Base-by-base conservation (phyloP, 805 yeast species). In the Metschnikowia chrysomelidarum region DNA sequence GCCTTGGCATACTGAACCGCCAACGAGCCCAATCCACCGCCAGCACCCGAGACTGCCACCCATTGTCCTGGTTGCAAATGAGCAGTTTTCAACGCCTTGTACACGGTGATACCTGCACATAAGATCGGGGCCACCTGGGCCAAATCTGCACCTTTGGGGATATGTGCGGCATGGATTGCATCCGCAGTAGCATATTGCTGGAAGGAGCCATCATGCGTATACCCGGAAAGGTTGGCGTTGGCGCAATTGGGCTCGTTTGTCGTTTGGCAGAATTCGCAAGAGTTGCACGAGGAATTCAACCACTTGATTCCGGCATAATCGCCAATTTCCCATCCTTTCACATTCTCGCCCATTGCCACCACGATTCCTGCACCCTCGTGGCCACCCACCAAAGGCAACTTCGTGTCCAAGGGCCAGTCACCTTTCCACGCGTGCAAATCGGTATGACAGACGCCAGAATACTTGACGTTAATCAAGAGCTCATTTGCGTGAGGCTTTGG, bases 391-490 rank as follows among this genome's bases (percentile, higher is more conserved):
- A 83, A 67, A 16, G 93, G 91, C 42, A 81, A 69, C 58, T 80
- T 81, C 47, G 82, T 76, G 46, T 67, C 76, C 60, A 82, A 69
- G 33, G 94, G 93, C 94, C 95, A 87, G 68, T 87, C 95, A 56
- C 95, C 95, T 60, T 83, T 78, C 89, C 93, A 85, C 37, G 94
- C 95, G 70, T 87, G 96, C 60, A 87, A 75, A 59, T 87, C 96
- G 23, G 95, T 86, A 73, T 88, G 96, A 67, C 96, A 87, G 38
- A 87, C 95, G 65, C 96, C 96, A 18, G 95, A 78, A 73, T 80
- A 87, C 67, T 78, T 79, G 63, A 87, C 80, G 62, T 87, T 79
- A 66, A 87, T 71, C 59, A 87, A 73, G 49, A 87, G 71, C 66
- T 87, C 89, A 57, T 79, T 81, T 41, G 86, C 67, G 57, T 75